phyloP scores from a whole-genome alignment of 176 grass and related monocot species.

The Secale cereale region DNA sequence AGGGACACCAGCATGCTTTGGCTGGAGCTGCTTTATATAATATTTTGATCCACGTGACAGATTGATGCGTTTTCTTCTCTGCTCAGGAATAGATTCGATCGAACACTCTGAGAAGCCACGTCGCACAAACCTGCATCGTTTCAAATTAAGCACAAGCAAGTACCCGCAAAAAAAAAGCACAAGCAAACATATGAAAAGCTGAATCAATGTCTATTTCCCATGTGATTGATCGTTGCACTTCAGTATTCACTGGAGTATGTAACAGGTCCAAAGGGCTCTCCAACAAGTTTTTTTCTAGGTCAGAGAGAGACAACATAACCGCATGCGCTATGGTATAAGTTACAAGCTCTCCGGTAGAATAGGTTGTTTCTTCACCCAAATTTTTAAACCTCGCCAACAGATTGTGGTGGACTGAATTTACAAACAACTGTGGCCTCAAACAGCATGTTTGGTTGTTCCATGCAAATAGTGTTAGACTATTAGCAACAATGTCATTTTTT shows the following conservation, averaged over 20 bases:
- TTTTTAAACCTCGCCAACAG: too few relatives aligned
- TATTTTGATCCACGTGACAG: slow-evolving; percentile 81
- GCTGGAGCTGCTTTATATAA: slow-evolving; percentile 72
- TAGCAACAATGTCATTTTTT: too few relatives aligned
- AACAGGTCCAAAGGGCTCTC: neutral
- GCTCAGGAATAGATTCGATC: slow-evolving; percentile 66
- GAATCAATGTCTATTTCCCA: neutral
- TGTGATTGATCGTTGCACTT: neutral
- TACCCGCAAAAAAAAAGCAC: too few relatives aligned
- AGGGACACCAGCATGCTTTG: slow-evolving; percentile 40
- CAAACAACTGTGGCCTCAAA: too few relatives aligned
- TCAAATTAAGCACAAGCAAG: slow-evolving; percentile 18
- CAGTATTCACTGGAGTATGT: neutral
- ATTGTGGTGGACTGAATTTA: too few relatives aligned
- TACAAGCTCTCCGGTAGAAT: too few relatives aligned
- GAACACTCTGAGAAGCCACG: slow-evolving; percentile 75
- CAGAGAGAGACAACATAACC: neutral
- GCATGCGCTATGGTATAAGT: too few relatives aligned
- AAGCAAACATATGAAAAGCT: neutral
- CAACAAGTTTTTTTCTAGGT: neutral
- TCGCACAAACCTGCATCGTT: slow-evolving; percentile 73
- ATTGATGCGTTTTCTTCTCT: slow-evolving; percentile 74
- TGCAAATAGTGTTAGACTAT: too few relatives aligned
- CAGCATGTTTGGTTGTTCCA: too few relatives aligned
- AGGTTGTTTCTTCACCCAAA: too few relatives aligned